A percentile compares a stretch with the other conserved stretches of the same genome.
Conservation (phyloP, 305 asterid species). For the Solanum chacoense region DNA sequence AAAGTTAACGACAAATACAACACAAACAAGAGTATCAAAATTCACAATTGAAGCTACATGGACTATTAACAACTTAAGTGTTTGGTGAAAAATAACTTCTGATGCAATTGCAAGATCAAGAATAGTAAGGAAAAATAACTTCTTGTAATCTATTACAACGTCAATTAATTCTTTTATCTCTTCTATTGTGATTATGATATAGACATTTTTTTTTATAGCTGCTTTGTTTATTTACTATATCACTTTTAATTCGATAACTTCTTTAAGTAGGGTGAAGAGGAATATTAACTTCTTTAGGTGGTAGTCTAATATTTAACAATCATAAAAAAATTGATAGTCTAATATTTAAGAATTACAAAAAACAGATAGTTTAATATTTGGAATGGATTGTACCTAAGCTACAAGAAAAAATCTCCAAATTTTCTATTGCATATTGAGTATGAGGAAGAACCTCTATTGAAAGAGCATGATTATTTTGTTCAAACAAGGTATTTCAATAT, state of each 20-base stretch:
- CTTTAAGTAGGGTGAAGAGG: background rate
- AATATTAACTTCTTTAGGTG: background rate
- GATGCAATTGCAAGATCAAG: too few species aligned
- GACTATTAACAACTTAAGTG: background rate
- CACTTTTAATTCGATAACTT: background rate
- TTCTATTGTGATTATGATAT: background rate
- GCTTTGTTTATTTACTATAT: too few species aligned
- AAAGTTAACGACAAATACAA: too few species aligned
- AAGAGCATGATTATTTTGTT: too few species aligned
- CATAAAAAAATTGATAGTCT: too few species aligned
- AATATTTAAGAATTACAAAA: too few species aligned
- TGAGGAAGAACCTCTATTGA: background rate
- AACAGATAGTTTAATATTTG: background rate
- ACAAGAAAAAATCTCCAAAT: background rate
- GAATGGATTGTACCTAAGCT: background rate
- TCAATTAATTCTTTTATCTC: too few species aligned
- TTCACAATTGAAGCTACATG: background rate
- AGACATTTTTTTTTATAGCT: background rate
- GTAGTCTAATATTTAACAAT: background rate
- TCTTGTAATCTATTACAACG: background rate
- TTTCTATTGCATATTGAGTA: background rate
- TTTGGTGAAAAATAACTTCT: too few species aligned
- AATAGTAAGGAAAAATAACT: too few species aligned
- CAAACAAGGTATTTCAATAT: background rate
- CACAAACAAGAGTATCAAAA: background rate